phyloP scores from a whole-genome alignment of 192 early-diverging fungal genomes.

The Pilaira anomala region DNA sequence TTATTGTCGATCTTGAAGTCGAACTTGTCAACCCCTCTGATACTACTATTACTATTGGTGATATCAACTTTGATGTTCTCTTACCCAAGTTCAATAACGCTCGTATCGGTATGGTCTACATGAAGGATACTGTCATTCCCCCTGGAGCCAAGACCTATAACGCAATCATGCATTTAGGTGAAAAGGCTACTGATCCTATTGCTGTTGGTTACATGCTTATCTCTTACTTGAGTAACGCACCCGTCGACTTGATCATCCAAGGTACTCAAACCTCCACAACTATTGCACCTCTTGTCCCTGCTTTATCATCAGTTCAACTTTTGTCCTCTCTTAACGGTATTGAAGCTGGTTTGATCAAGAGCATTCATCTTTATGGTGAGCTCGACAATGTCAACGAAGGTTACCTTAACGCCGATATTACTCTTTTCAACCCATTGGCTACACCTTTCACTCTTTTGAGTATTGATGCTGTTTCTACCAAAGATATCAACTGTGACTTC shows the following conservation, averaged over 20 bases:
- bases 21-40: conserved; percentile 46
- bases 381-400: background rate
- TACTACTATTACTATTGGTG: conserved; percentile 48
- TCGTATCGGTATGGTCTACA: conserved; percentile 41
- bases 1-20: background rate
- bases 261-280: conserved; percentile 38
- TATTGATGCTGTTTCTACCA: background rate
- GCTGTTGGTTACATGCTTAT: conserved; percentile 37
- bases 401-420: conserved; percentile 4
- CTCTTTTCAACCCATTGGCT: conserved; percentile 29
- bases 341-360: conserved; percentile 36
- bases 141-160: conserved; percentile 47
- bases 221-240: conserved; percentile 40
- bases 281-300: conserved; percentile 43
- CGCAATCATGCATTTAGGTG: conserved; percentile 40
- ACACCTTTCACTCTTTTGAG: background rate
- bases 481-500: background rate
- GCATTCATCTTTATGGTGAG: background rate
- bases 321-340: conserved; percentile 44
- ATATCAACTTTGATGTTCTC: conserved; percentile 42
- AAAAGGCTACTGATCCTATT: conserved; percentile 14
- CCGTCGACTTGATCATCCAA: conserved; percentile 35
- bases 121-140: conserved; percentile 40
- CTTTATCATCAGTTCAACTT: conserved; percentile 40
- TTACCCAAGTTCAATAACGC: conserved; percentile 21